Conservation (phyloP, 2,329 filamentous ascomycete species). For the Lasiodiplodia hormozganensis region DNA sequence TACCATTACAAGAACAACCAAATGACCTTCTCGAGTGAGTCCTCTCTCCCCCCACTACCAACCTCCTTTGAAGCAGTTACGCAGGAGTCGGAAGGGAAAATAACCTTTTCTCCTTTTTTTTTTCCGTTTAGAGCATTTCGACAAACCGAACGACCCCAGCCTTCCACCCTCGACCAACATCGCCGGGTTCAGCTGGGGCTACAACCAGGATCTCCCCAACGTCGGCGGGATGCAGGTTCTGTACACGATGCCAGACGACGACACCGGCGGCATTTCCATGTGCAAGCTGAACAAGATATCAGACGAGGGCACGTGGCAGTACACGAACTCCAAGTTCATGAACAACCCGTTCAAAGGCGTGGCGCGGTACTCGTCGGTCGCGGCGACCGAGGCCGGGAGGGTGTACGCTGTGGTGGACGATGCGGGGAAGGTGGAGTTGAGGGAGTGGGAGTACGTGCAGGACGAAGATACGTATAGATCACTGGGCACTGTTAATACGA, state of each 20-base stretch:
- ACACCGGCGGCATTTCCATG: neutral
- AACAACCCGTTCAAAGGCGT: neutral
- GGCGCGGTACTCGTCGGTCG: neutral
- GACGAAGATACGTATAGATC: neutral
- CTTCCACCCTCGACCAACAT: neutral
- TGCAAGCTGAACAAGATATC: neutral
- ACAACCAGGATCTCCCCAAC: neutral
- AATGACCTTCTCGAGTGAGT: neutral
- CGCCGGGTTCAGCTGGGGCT: conserved; percentile 18
- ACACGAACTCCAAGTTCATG: neutral
- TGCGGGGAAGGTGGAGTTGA: neutral
- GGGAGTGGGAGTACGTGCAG: conserved; percentile 4
- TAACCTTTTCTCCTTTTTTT: neutral
- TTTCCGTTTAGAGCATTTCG: neutral
- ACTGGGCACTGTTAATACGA: neutral
- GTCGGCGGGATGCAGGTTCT: neutral
- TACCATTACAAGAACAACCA: conserved; percentile 1
- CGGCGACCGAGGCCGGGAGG: neutral
- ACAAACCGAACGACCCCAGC: neutral
- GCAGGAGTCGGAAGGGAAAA: too few species aligned
- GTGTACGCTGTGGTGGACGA: conserved; percentile 3
- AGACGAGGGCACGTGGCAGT: neutral
- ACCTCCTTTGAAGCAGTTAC: neutral
- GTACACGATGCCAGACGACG: neutral
- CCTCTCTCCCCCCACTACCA: neutral